phyloP scores from a whole-genome alignment of 495 filamentous ascomycete species.

The Xylaria cubensis region DNA sequence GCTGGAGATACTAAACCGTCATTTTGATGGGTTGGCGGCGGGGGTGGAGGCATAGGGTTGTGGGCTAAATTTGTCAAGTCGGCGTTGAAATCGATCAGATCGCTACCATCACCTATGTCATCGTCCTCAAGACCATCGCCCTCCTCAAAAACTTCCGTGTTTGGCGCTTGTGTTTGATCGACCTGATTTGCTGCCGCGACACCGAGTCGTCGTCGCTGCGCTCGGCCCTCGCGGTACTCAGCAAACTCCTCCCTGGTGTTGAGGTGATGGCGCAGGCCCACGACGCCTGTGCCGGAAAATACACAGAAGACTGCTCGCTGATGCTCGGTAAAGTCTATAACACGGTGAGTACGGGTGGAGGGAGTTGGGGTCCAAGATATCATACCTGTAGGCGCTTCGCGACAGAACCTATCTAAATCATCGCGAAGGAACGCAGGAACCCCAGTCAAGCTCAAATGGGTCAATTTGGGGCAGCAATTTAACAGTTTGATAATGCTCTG shows the following conservation, averaged over 20 bases:
- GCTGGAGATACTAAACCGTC: conserved; percentile 4
- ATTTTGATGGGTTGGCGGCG: conserved; percentile 28
- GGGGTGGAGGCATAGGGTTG: conserved; percentile 28
- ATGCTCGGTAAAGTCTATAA: conserved; percentile 90
- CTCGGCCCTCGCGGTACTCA: conserved; percentile 26
- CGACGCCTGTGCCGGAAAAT: conserved; percentile 88
- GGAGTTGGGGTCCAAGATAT: conserved; percentile 10
- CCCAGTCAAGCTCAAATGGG: conserved; percentile 95
- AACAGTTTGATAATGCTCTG: conserved; percentile 91
- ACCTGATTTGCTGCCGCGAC: conserved; percentile 23
- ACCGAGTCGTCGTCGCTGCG: conserved; percentile 14
- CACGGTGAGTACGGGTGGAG: conserved; percentile 37
- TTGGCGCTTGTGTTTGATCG: conserved; percentile 27
- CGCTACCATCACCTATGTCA: conserved; percentile 52
- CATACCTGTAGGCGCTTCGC: conserved; percentile 78
- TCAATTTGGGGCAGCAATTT: conserved; percentile 89
- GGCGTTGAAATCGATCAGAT: conserved; percentile 44
- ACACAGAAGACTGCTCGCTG: conserved; percentile 97
- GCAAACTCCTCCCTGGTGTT: conserved; percentile 59
- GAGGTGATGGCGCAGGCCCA: conserved; percentile 75
- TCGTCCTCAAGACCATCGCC: conserved; percentile 49
- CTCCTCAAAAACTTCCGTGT: conserved; percentile 46
- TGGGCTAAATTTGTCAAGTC: conserved; percentile 25
- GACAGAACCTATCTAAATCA: conserved; percentile 82
- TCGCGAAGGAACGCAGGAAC: conserved; percentile 80